A percentile compares a stretch with the other conserved stretches of the same genome.
phyloP scores from a whole-genome alignment of 495 filamentous ascomycete genomes.

The Aspergillus diversus region DNA sequence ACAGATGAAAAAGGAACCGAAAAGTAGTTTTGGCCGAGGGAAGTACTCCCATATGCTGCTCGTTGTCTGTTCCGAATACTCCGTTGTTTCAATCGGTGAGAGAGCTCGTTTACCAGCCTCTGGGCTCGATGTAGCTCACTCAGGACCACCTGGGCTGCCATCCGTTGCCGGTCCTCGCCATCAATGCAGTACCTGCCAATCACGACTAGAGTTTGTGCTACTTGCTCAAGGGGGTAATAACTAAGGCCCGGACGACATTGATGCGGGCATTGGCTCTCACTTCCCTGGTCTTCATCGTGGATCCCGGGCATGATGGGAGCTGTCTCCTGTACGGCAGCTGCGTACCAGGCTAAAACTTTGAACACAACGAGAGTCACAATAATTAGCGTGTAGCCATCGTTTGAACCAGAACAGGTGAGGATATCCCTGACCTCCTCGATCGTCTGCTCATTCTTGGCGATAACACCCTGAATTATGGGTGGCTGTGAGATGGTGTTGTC shows the following conservation, averaged over 20 bases:
- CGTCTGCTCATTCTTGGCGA: constrained; percentile 28
- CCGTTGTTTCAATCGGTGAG: background rate
- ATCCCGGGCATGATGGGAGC: background rate
- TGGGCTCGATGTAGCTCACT: constrained; percentile 46
- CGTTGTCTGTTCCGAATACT: no score
- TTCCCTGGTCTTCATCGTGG: background rate
- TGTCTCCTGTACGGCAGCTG: constrained; percentile 20
- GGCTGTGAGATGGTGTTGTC: background rate
- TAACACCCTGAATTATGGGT: constrained; percentile 27
- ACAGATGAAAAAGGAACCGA: no score
- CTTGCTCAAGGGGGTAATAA: no score
- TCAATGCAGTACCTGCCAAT: constrained; percentile 24
- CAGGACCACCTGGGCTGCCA: constrained; percentile 41
- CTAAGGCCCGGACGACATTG: background rate
- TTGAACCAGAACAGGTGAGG: constrained; percentile 28
- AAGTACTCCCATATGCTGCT: no score
- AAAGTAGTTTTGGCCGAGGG: no score
- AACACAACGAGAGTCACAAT: constrained; percentile 32
- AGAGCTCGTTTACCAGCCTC: constrained; percentile 32
- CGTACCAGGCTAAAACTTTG: constrained; percentile 36
- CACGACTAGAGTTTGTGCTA: background rate
- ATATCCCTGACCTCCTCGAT: constrained; percentile 29
- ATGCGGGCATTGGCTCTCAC: background rate
- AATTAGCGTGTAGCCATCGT: constrained; percentile 31
- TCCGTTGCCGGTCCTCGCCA: constrained; percentile 29